Evolutionary conservation across 116 monocot species (phyloP).

Genomic region (Zostera marina): DNA sequence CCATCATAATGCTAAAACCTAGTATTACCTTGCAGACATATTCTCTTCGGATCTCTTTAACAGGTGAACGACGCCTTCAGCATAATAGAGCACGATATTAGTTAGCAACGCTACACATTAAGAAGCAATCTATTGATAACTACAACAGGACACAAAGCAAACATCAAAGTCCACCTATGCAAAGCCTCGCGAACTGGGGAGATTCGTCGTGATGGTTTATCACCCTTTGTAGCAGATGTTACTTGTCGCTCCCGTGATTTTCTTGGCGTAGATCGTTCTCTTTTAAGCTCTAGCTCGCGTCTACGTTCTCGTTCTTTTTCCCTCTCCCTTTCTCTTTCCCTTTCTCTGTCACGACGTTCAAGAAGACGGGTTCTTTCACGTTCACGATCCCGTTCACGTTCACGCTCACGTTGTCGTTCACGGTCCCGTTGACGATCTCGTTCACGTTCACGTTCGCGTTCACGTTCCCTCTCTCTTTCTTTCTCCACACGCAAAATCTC

Average conservation of each 20-base stretch:
- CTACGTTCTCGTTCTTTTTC: constrained; percentile 55
- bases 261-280: constrained; percentile 25
- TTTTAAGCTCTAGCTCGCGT: constrained; percentile 36
- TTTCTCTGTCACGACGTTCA: constrained; percentile 10
- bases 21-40: constrained; percentile 97
- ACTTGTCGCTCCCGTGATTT: constrained; percentile 47
- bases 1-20: constrained; percentile 9
- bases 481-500: constrained; percentile 52
- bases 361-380: constrained; percentile 2
- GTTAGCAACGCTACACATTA: constrained; percentile 54
- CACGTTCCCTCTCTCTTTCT: constrained; percentile 33
- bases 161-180: constrained; percentile 79
- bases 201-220: constrained; percentile 30
- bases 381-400: constrained; percentile 12
- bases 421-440: constrained; percentile 20
- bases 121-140: constrained; percentile 61
- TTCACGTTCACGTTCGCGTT: constrained; percentile 21
- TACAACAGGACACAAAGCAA: constrained; percentile 37
- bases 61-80: constrained; percentile 96
- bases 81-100: constrained; percentile 61
- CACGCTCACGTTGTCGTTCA: constrained; percentile 5
- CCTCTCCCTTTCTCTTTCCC: constrained; percentile 20
- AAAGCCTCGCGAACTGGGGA: constrained; percentile 57
- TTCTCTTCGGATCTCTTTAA: constrained; percentile 98
- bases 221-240: constrained; percentile 49